Percentiles rank a stretch among this genome's conserved stretches.
phyloP scores from a whole-genome alignment of 768 basidiomycete genomes.

The Dacryopinax primogenitus region DNA sequence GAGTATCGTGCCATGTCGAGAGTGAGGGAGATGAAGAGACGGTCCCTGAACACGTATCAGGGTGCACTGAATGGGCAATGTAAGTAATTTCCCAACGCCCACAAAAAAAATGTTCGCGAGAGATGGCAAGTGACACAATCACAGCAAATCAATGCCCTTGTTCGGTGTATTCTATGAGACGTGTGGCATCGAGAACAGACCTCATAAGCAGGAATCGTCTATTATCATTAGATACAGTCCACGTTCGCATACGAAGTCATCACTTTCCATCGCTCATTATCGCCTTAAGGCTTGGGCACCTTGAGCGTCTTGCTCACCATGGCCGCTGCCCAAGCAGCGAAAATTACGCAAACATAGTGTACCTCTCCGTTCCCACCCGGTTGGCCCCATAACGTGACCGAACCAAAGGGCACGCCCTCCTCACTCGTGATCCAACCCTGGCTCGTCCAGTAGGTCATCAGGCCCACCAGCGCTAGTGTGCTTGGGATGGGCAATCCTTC shows the following conservation, averaged over 20 bases:
- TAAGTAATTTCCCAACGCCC: not conserved
- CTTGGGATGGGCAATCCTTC: constrained; percentile 96
- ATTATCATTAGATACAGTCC: no score
- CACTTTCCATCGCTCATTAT: no score
- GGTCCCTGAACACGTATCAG: constrained; percentile 4
- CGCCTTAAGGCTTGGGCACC: constrained; percentile 69
- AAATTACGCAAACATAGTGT: constrained; percentile 65
- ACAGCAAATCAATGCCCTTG: not conserved
- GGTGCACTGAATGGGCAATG: not conserved
- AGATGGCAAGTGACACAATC: not conserved
- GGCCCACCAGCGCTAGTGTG: constrained; percentile 61
- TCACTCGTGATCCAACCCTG: constrained; percentile 75
- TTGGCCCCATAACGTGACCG: constrained; percentile 58
- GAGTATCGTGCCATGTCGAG: constrained; percentile 28
- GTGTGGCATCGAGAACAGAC: constrained; percentile 6
- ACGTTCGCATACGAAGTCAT: no score
- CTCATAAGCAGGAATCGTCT: not conserved
- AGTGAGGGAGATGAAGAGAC: not conserved
- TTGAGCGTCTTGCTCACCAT: constrained; percentile 97
- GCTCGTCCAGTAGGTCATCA: constrained; percentile 71
- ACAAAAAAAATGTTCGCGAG: no score
- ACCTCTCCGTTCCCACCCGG: constrained; percentile 69
- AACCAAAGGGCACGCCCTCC: constrained; percentile 61
- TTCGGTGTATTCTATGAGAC: not conserved
- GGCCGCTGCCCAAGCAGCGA: constrained; percentile 77